These are phyloP conservation scores for Dothideomycetes sp. DNA, from an alignment of 2,329 filamentous ascomycete genomes.

Conservation along the genomic window DNA sequence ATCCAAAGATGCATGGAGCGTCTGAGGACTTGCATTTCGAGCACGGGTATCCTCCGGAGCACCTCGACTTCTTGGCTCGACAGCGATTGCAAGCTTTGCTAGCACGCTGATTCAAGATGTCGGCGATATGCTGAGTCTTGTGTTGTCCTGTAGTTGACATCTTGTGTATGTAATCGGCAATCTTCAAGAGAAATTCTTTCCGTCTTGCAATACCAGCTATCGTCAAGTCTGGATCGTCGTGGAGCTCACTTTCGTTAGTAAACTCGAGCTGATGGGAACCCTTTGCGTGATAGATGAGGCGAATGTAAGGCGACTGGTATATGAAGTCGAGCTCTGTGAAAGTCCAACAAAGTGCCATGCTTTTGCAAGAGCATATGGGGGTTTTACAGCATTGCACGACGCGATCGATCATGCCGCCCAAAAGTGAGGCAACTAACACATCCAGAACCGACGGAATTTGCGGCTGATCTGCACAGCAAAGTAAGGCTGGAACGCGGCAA, in stretches of 20 bases:
- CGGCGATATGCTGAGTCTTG: not conserved
- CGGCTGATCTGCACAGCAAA: not conserved
- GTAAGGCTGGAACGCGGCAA: not conserved
- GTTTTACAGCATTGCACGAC: not conserved
- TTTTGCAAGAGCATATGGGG: not conserved
- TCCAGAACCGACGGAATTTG: not conserved
- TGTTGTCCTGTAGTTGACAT: not conserved
- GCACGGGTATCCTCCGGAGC: constrained; percentile 3
- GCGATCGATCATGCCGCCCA: not conserved
- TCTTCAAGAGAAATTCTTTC: not conserved
- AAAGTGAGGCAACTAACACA: not conserved
- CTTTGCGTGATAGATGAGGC: not conserved
- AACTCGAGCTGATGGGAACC: not conserved
- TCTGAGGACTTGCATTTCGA: constrained; percentile 3
- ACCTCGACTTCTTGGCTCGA: constrained; percentile 2
- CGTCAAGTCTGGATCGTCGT: not conserved
- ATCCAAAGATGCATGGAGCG: constrained; percentile 3
- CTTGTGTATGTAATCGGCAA: not conserved
- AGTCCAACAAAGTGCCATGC: not conserved
- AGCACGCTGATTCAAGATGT: not conserved
- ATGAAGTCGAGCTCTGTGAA: not conserved
- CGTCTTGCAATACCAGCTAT: not conserved
- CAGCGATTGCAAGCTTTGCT: constrained; percentile 6
- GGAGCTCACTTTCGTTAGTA: not conserved
- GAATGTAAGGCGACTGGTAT: not conserved